A percentile compares a stretch with the other conserved stretches of the same genome.
phyloP scores from a whole-genome alignment of 1,284 basidiomycete genomes.

The Sporisorium scitamineum region DNA sequence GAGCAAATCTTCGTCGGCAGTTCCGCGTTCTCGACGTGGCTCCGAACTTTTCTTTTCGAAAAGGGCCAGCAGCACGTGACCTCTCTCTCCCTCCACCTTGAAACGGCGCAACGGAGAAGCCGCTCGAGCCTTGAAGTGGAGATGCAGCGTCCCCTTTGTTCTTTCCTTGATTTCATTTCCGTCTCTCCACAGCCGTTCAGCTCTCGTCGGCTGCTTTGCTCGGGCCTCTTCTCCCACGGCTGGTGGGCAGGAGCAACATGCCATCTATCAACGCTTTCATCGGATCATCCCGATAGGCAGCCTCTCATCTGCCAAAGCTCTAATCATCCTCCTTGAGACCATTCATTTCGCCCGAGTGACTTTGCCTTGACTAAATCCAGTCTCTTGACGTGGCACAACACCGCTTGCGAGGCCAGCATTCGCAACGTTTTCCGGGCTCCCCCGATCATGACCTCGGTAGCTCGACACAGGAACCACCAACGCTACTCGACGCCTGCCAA shows the following conservation, averaged over 20 bases:
- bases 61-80: constrained; percentile 22
- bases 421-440: not conserved
- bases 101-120: not conserved
- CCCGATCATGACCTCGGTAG: not conserved
- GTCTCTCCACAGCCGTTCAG: too few relatives aligned
- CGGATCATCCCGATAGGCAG: not conserved
- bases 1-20: not conserved
- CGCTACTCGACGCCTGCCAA: not conserved
- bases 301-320: not conserved
- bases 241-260: not conserved
- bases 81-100: not conserved
- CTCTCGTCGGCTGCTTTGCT: not conserved
- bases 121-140: constrained; percentile 14
- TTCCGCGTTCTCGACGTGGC: not conserved
- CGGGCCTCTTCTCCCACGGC: not conserved
- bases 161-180: not conserved
- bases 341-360: constrained; percentile 1
- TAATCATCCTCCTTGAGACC: not conserved
- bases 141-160: not conserved
- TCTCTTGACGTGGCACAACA: not conserved
- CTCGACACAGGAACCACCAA: not conserved
- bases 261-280: not conserved
- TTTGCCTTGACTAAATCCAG: not conserved
- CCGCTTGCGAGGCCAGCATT: too few relatives aligned
- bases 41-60: not conserved